A percentile compares a stretch with the other conserved stretches of the same genome.
phyloP scores from a whole-genome alignment of 2,329 filamentous ascomycete species.

The Ascochyta koolunga region DNA sequence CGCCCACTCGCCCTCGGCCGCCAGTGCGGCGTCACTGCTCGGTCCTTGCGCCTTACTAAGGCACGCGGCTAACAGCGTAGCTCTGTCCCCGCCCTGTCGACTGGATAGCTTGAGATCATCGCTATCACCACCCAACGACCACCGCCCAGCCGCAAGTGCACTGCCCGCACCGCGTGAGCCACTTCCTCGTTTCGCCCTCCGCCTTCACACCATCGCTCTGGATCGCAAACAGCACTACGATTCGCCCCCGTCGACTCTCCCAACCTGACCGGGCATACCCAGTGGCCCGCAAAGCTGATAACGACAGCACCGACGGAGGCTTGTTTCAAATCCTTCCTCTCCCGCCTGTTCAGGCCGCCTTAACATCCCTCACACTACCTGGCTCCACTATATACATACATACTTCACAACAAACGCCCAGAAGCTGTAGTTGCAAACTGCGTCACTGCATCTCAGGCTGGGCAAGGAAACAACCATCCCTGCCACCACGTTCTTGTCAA shows the following conservation, averaged over 20 bases:
- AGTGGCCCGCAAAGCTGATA: slow-evolving; percentile 42
- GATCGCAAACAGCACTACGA: slow-evolving; percentile 46
- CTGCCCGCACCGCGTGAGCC: slow-evolving; percentile 24
- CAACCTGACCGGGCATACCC: slow-evolving; percentile 33
- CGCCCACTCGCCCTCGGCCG: slow-evolving; percentile 23
- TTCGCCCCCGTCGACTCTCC: slow-evolving; percentile 42
- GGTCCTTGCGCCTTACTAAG: slow-evolving; percentile 31
- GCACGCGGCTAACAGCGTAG: slow-evolving; percentile 30
- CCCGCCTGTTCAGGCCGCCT: slow-evolving; percentile 53
- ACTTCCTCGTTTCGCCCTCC: slow-evolving; percentile 10
- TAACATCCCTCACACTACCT: slow-evolving; percentile 37
- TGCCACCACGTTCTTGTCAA: slow-evolving; percentile 23
- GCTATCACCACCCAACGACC: slow-evolving; percentile 26
- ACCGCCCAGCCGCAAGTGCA: slow-evolving; percentile 24
- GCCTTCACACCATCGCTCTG: slow-evolving; percentile 43
- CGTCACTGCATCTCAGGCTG: slow-evolving; percentile 20
- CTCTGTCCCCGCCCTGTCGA: slow-evolving; percentile 34
- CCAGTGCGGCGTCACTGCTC: slow-evolving; percentile 26
- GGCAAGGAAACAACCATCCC: slow-evolving; percentile 24
- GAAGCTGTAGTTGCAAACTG: slow-evolving; percentile 22
- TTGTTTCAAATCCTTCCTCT: slow-evolving; percentile 53
- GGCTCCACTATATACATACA: not conserved
- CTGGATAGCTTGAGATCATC: slow-evolving; percentile 31
- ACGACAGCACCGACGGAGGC: slow-evolving; percentile 51
- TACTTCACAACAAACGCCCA: slow-evolving; percentile 4